phyloP scores from a whole-genome alignment of 2,329 filamentous ascomycete species.

The Fusarium sp. region DNA sequence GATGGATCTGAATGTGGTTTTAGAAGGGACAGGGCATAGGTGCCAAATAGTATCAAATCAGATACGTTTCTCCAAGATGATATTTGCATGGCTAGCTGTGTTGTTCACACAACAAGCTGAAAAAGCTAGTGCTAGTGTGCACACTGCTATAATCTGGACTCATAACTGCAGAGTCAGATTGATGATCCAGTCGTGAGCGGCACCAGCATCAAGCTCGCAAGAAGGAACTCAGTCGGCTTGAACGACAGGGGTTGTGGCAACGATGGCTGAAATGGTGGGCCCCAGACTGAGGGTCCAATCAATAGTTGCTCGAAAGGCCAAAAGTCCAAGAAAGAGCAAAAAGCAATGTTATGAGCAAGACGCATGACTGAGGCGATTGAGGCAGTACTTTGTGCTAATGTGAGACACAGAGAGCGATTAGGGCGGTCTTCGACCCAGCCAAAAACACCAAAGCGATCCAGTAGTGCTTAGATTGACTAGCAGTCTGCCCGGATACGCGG shows the following conservation, averaged over 20 bases:
- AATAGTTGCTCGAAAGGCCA: conserved; percentile 25
- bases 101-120: conserved; percentile 3
- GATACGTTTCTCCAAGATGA: conserved; percentile 6
- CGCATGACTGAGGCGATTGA: conserved; percentile 34
- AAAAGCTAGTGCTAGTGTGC: not conserved
- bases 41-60: conserved; percentile 24
- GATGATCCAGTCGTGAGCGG: conserved; percentile 2
- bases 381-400: conserved; percentile 23
- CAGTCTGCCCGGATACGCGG: conserved; percentile 26
- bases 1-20: conserved; percentile 32
- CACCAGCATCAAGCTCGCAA: conserved; percentile 4
- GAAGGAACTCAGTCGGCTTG: conserved; percentile 12
- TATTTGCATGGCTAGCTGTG: conserved; percentile 10
- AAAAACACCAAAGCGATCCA: conserved; percentile 32
- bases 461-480: conserved; percentile 27
- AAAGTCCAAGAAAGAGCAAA: conserved; percentile 31
- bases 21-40: conserved; percentile 9
- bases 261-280: conserved; percentile 40
- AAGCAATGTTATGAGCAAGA: conserved; percentile 21
- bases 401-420: conserved; percentile 40
- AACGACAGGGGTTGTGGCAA: conserved; percentile 30
- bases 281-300: conserved; percentile 30
- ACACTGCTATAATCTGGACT: not conserved
- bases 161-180: not conserved
- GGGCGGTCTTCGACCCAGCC: conserved; percentile 29